Conservation (phyloP, 2,329 filamentous ascomycete species). For the Fonsecaea nubica region DNA sequence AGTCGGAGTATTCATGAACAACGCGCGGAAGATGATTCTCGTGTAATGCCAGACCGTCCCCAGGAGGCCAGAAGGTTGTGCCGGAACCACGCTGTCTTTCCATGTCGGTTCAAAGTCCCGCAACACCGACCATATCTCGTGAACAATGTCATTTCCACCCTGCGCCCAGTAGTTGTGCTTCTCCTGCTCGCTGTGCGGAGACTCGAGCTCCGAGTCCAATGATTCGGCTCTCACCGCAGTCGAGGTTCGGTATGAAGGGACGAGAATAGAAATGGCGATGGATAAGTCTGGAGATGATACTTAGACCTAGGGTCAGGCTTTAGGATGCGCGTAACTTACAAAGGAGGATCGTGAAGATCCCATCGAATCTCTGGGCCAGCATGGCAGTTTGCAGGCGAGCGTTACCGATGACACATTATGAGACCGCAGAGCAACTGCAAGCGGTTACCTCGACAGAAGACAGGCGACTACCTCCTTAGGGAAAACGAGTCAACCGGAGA, state of each 20-base stretch:
- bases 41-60: conserved; percentile 66
- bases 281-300: conserved; percentile 10
- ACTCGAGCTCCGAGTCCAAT: conserved; percentile 14
- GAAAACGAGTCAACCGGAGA: not conserved
- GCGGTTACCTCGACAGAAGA: conserved; percentile 1
- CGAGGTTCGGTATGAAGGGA: conserved; percentile 6
- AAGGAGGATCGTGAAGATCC: conserved; percentile 18
- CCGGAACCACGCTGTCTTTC: conserved; percentile 37
- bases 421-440: not conserved
- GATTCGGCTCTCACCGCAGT: conserved; percentile 14
- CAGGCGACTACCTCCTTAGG: not conserved
- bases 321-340: conserved; percentile 18
- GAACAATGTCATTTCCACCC: conserved; percentile 38
- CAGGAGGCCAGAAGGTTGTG: conserved; percentile 64
- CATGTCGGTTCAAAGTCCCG: conserved; percentile 38
- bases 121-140: conserved; percentile 38
- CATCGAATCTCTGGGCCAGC: conserved; percentile 19
- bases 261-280: conserved; percentile 8
- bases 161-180: conserved; percentile 32
- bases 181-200: conserved; percentile 27
- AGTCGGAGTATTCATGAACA: conserved; percentile 69
- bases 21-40: conserved; percentile 65
- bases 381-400: conserved; percentile 10
- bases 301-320: not conserved
- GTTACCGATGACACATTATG: conserved; percentile 27